phyloP scores from a whole-genome alignment of 345 rosid species.

The Erucastrum elatum region DNA sequence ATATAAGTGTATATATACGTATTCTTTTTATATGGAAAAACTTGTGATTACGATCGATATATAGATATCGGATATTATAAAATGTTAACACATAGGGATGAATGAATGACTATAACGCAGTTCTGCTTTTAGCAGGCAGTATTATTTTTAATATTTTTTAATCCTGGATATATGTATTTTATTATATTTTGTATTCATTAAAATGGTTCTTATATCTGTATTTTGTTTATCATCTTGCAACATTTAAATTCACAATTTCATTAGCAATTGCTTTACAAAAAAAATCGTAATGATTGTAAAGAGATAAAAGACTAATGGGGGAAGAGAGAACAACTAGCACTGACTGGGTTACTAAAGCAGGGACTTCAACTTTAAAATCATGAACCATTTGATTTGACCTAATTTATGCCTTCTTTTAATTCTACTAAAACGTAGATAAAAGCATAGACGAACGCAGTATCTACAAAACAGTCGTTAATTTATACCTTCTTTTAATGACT shows the following conservation, averaged over 20 bases:
- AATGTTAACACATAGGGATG: not conserved
- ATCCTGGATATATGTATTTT: not conserved
- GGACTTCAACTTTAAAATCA: constrained; percentile 4
- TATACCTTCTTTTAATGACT: too few species aligned
- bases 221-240: not conserved
- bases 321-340: not conserved
- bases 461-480: not conserved
- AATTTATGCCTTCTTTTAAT: not conserved
- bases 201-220: not conserved
- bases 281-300: not conserved
- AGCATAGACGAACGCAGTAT: not conserved
- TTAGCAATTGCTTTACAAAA: not conserved
- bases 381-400: constrained; percentile 26
- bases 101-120: not conserved
- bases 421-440: not conserved
- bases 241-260: not conserved
- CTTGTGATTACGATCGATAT: not conserved
- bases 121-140: not conserved
- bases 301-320: not conserved
- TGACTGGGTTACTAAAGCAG: constrained; percentile 12
- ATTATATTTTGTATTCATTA: not conserved
- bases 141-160: not conserved
- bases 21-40: not conserved
- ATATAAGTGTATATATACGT: not conserved
- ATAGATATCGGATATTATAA: not conserved